Conservation (phyloP, 192 early-diverging fungal species). For the Coemansia sp. region DNA sequence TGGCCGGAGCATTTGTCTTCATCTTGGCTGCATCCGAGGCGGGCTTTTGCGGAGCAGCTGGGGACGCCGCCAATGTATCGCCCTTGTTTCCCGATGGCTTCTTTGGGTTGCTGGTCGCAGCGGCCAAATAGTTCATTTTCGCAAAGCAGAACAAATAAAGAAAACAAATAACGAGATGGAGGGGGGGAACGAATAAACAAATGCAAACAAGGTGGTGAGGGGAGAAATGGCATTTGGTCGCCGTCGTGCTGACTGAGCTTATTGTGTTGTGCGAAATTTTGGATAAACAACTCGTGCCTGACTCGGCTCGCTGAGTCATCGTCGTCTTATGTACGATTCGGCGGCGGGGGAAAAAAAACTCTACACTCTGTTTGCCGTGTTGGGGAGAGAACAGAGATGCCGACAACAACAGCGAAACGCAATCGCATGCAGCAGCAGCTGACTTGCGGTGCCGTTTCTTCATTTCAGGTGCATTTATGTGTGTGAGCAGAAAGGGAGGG, state of each 20-base stretch:
- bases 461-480: neutral
- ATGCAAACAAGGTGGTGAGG: too few species aligned
- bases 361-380: too few species aligned
- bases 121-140: slow-evolving; percentile 50
- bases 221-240: neutral
- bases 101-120: slow-evolving; percentile 45
- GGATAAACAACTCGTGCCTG: too few species aligned
- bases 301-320: too few species aligned
- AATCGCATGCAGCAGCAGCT: neutral
- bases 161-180: neutral
- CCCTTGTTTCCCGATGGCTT: slow-evolving; percentile 19
- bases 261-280: too few species aligned
- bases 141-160: neutral
- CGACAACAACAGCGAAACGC: neutral
- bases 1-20: slow-evolving; percentile 23
- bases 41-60: slow-evolving; percentile 10
- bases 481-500: neutral
- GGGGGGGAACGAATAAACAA: neutral
- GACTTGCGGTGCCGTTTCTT: neutral
- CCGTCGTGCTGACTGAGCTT: too few species aligned
- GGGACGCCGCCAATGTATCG: neutral
- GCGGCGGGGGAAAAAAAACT: too few species aligned
- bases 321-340: too few species aligned
- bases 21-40: slow-evolving; percentile 34
- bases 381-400: too few species aligned